These are phyloP conservation scores for Protea cynaroides DNA, from an alignment of 164 flowering plant species.

Conservation along the genomic window DNA sequence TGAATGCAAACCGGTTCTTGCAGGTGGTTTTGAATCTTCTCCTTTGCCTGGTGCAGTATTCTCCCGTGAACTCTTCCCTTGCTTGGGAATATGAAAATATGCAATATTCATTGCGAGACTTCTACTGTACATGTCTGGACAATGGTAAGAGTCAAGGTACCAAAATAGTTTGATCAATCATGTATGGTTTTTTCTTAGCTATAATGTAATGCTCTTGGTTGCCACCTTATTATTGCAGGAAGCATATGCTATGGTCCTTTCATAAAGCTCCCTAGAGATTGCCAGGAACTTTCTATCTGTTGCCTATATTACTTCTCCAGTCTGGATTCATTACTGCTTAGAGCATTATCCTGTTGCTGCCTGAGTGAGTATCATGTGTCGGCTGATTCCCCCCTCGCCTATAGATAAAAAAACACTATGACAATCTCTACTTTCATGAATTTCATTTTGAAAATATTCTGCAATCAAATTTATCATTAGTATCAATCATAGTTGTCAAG, in stretches of 20 bases:
- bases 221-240: slow-evolving; percentile 37
- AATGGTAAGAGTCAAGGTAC: slow-evolving; percentile 22
- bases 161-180: slow-evolving; percentile 2
- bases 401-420: too few relatives aligned
- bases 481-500: too few relatives aligned
- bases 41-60: slow-evolving; percentile 61
- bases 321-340: slow-evolving; percentile 44
- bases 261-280: slow-evolving; percentile 54
- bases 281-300: slow-evolving; percentile 69
- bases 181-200: neutral
- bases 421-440: too few relatives aligned
- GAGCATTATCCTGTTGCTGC: slow-evolving; percentile 66
- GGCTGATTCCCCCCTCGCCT: neutral
- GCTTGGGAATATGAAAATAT: slow-evolving; percentile 48
- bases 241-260: slow-evolving; percentile 59
- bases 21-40: slow-evolving; percentile 68
- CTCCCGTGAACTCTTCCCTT: slow-evolving; percentile 34
- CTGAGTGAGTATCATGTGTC: slow-evolving; percentile 47
- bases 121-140: slow-evolving; percentile 34
- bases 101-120: slow-evolving; percentile 39
- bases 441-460: too few relatives aligned
- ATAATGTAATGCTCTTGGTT: neutral
- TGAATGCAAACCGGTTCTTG: slow-evolving; percentile 6
- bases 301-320: slow-evolving; percentile 69
- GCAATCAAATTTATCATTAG: too few relatives aligned